Evolutionary conservation across 495 filamentous ascomycete species (phyloP), one percentile per base, ranked within the genome.

Genomic region (Cercophora sp.): DNA sequence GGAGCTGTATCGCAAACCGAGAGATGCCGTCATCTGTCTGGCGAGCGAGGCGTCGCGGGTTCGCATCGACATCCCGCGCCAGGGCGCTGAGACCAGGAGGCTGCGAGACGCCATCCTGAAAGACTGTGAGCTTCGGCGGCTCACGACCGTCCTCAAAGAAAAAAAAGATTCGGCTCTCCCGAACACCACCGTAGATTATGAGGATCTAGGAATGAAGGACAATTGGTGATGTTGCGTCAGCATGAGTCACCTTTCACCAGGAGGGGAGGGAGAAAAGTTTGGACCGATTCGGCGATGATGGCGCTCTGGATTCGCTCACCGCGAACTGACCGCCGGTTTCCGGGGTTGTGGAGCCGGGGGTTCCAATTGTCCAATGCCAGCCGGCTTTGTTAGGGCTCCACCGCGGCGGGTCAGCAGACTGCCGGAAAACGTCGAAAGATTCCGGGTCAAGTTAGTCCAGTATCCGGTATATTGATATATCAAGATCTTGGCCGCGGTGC

Each of bases 31-130:
- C 35, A 61, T 41, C 39, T 53, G 48, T 29, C 48, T 40, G 32
- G 51, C 19, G 24, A 56, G 44, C 24, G 61, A 42, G 34, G 52
- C 49, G 54, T 58, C 59, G 26, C 54, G 55, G 51, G 65, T 52
- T 51, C 55, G 49, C 10, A 57, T 55, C 47, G 63, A 53, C 46
- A 66, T 50, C 57, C 64, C 60, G 26, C 69, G 70, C 56, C 61
- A 60, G 42, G 58, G 62, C 60, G 67, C 64, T 54, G 66, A 44
- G 37, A 59, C 61, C 41, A 69, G 55, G 49, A 76, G 58, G 49
- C 65, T 59, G 29, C 73, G 74, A 65, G 73, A 70, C 23, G 71
- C 73, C 74, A 77, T 77, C 31, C 47, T 60, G 40, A 41, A 23
- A 18, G n/a, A 44, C 62, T 57, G 50, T 57, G 66, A 69, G 62